Evolutionary conservation across 192 early-diverging fungal species (phyloP).

Genomic region (Piromyces finnis): DNA sequence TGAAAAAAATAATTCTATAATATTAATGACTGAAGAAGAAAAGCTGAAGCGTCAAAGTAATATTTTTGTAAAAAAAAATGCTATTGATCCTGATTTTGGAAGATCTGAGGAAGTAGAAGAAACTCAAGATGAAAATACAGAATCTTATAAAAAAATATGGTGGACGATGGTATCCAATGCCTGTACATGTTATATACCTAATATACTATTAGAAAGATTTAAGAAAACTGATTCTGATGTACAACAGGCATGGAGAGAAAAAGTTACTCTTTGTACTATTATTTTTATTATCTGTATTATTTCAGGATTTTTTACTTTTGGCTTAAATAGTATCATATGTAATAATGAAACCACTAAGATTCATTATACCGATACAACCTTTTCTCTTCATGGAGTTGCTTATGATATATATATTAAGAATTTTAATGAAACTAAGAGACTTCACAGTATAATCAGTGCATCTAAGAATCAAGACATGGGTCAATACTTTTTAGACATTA

Average conservation of each 20-base stretch:
- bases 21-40: not conserved
- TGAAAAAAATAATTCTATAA: not conserved
- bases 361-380: constrained; percentile 8
- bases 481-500: not conserved
- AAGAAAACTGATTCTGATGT: constrained; percentile 8
- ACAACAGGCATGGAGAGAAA: constrained; percentile 28
- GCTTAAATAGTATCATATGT: constrained; percentile 16
- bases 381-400: not conserved
- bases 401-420: constrained; percentile 12
- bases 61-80: not conserved
- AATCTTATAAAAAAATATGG: not conserved
- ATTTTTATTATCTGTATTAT: constrained; percentile 10
- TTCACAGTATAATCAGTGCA: constrained; percentile 1
- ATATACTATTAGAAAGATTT: not conserved
- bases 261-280: constrained; percentile 20
- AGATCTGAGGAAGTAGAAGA: not conserved
- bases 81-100: not conserved
- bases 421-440: constrained; percentile 7
- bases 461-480: not conserved
- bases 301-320: constrained; percentile 22
- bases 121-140: not conserved
- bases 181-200: constrained; percentile 1
- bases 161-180: not conserved
- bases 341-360: not conserved
- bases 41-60: not conserved